Percentiles rank a stretch among this genome's conserved stretches.
phyloP scores from a whole-genome alignment of 148 eudicot genomes.

The Fagopyrum esculentum region DNA sequence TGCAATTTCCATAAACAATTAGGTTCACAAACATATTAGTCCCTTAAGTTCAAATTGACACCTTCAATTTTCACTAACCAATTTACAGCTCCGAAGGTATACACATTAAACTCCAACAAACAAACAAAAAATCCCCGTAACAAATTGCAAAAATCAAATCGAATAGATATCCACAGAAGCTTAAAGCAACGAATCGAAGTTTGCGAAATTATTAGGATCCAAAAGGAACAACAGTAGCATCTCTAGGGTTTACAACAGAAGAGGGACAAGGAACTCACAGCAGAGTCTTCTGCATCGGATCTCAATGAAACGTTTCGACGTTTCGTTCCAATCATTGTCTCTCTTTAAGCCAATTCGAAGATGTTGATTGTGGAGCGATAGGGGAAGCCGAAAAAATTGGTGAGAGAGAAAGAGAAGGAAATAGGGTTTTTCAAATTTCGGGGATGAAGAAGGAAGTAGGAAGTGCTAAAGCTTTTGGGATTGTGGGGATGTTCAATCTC shows the following conservation, averaged over 20 bases:
- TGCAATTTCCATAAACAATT: not conserved
- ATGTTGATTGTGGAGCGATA: not conserved
- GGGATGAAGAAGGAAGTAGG: not conserved
- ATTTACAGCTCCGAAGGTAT: not conserved
- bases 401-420: not conserved
- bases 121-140: not conserved
- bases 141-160: not conserved
- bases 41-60: not conserved
- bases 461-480: not conserved
- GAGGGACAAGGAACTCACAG: conserved; percentile 22
- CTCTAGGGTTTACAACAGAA: conserved; percentile 4
- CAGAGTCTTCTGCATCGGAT: conserved; percentile 27
- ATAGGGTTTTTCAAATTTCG: conserved; percentile 14
- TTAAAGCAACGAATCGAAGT: not conserved
- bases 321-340: conserved; percentile 31
- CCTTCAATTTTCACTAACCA: not conserved
- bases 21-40: not conserved
- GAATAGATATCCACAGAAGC: not conserved
- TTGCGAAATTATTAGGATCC: not conserved
- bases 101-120: not conserved
- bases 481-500: not conserved
- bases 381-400: not conserved
- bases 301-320: conserved; percentile 33
- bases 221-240: not conserved
- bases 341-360: conserved; percentile 5